phyloP scores from a whole-genome alignment of 257 asterid genomes.

The Cordia subcordata region DNA sequence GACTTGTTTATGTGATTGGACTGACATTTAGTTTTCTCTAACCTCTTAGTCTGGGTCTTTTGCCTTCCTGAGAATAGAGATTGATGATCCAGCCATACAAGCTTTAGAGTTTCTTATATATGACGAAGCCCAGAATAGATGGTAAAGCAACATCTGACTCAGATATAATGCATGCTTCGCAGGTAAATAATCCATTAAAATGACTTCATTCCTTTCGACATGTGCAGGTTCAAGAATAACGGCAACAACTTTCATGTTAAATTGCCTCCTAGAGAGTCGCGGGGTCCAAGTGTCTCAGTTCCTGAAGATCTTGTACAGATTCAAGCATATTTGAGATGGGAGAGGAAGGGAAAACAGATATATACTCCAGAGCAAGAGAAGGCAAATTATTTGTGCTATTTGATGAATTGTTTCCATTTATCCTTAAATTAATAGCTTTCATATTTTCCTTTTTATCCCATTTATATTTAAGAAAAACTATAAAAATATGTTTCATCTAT shows the following conservation, averaged over 20 bases:
- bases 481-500: too few relatives aligned
- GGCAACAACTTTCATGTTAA: slow-evolving; percentile 68
- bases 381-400: slow-evolving; percentile 34
- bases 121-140: slow-evolving; percentile 75
- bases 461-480: too few relatives aligned
- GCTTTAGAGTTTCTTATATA: slow-evolving; percentile 91
- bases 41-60: slow-evolving; percentile 61
- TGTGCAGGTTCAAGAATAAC: slow-evolving; percentile 72
- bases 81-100: slow-evolving; percentile 75
- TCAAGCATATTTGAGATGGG: slow-evolving; percentile 97
- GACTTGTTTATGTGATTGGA: slow-evolving; percentile 10
- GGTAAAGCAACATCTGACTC: slow-evolving; percentile 37
- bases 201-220: background rate
- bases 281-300: slow-evolving; percentile 44
- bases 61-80: slow-evolving; percentile 68
- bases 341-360: slow-evolving; percentile 79
- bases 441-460: too few relatives aligned
- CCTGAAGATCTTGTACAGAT: slow-evolving; percentile 98
- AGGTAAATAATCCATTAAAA: background rate
- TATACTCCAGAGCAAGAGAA: slow-evolving; percentile 82
- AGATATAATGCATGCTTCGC: background rate
- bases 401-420: background rate
- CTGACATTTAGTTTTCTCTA: background rate
- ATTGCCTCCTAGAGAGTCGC: slow-evolving; percentile 43
- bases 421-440: too few relatives aligned